A percentile compares a stretch with the other conserved stretches of the same genome.
These are phyloP conservation scores for Arxiozyma telluris DNA, from an alignment of 1,139 yeast genomes.

Conservation along the genomic window DNA sequence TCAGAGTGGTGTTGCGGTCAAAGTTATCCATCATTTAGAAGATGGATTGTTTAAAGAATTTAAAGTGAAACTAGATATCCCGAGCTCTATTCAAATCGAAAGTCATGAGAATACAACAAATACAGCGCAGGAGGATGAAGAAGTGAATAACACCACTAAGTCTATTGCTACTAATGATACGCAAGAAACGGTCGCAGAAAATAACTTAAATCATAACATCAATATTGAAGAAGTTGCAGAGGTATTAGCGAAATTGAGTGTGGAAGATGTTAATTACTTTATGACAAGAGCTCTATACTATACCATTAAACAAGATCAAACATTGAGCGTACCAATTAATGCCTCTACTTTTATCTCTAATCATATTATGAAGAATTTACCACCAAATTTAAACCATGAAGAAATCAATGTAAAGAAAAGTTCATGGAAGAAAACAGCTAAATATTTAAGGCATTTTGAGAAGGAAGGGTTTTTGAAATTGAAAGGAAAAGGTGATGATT, in stretches of 20 bases:
- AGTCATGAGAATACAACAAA: conserved; percentile 11
- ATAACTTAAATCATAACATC: neutral
- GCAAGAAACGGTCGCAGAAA: neutral
- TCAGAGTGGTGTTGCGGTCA: conserved; percentile 59
- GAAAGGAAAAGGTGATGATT: conserved; percentile 61
- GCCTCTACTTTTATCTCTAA: conserved; percentile 71
- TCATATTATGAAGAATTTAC: conserved; percentile 63
- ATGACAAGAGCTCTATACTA: conserved; percentile 62
- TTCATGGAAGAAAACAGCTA: conserved; percentile 82
- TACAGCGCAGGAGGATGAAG: conserved; percentile 12
- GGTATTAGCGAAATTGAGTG: conserved; percentile 36
- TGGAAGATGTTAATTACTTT: conserved; percentile 71
- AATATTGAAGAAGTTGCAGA: conserved; percentile 22
- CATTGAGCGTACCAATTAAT: conserved; percentile 49
- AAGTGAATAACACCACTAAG: conserved; percentile 4
- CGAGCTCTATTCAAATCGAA: conserved; percentile 12
- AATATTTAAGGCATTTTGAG: conserved; percentile 77
- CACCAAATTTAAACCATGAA: conserved; percentile 36
- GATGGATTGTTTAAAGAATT: conserved; percentile 45
- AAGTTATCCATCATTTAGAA: conserved; percentile 43
- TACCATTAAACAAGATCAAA: conserved; percentile 47
- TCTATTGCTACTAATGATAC: neutral
- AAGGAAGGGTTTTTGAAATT: conserved; percentile 66
- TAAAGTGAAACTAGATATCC: conserved; percentile 40
- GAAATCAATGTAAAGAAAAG: conserved; percentile 68